These are phyloP conservation scores for Zoysia japonica DNA, from an alignment of 176 grass and related monocot genomes.

Conservation along the genomic window DNA sequence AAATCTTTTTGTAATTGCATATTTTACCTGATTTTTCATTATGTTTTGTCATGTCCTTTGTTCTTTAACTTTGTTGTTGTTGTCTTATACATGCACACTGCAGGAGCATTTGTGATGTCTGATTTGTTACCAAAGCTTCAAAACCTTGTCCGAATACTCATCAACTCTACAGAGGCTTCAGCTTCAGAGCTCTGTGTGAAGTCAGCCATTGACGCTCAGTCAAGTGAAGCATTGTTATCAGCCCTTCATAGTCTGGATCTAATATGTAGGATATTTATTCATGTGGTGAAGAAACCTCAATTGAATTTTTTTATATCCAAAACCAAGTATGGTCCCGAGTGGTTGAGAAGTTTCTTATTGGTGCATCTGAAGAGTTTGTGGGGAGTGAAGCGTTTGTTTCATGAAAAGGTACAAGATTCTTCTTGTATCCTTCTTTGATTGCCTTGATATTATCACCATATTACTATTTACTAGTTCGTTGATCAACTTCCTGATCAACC, in stretches of 20 bases:
- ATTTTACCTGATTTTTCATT: neutral
- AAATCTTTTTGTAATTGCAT: constrained; percentile 1
- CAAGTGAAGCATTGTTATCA: constrained; percentile 59
- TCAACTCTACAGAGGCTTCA: constrained; percentile 62
- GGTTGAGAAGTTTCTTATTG: constrained; percentile 52
- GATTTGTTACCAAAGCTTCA: constrained; percentile 54
- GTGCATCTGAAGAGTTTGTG: constrained; percentile 62
- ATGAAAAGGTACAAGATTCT: constrained; percentile 43
- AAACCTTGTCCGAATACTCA: constrained; percentile 58
- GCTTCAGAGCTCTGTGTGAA: constrained; percentile 62
- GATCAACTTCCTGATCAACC: constrained; percentile 29
- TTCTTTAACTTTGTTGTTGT: constrained; percentile 16
- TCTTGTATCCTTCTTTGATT: neutral
- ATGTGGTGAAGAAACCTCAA: constrained; percentile 57
- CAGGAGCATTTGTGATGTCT: constrained; percentile 41
- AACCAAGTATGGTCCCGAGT: constrained; percentile 29
- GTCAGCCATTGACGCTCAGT: constrained; percentile 47
- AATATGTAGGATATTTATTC: constrained; percentile 64
- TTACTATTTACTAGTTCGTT: constrained; percentile 10
- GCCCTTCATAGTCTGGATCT: constrained; percentile 66
- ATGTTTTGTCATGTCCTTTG: constrained; percentile 11
- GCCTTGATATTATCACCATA: constrained; percentile 15
- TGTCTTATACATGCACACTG: constrained; percentile 10
- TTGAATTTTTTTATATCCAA: constrained; percentile 27
- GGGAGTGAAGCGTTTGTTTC: constrained; percentile 53